A percentile compares a stretch with the other conserved stretches of the same genome.
These are phyloP conservation scores for Ceratocystis destructans DNA, from an alignment of 2,329 filamentous ascomycete species.

Conservation along the genomic window DNA sequence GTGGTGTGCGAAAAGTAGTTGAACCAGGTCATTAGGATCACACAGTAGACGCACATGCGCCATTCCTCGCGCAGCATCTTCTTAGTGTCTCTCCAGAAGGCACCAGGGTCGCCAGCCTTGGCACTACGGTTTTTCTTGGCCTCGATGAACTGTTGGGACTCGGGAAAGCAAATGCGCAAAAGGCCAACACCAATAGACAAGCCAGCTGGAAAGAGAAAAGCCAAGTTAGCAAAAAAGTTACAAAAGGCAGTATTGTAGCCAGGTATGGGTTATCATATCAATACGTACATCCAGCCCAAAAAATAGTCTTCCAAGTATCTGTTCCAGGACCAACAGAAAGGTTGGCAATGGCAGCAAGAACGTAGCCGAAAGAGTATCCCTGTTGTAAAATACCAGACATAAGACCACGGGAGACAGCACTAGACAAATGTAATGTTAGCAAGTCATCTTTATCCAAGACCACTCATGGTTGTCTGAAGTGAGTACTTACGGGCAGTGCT, in stretches of 20 bases:
- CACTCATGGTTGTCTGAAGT: too few relatives aligned
- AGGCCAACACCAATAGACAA: slow-evolving; percentile 56
- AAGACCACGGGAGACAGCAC: slow-evolving; percentile 50
- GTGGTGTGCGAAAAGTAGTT: slow-evolving; percentile 66
- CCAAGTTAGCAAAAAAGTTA: slow-evolving; percentile 10
- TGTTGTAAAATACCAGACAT: slow-evolving; percentile 67
- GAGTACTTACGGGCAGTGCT: slow-evolving; percentile 53
- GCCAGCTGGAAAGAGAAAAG: slow-evolving; percentile 32
- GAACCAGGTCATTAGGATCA: slow-evolving; percentile 67
- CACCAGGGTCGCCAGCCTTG: slow-evolving; percentile 24
- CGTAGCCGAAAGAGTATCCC: slow-evolving; percentile 68
- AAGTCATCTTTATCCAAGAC: slow-evolving; percentile 9
- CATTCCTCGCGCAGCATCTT: slow-evolving; percentile 56
- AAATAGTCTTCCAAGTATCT: slow-evolving; percentile 60
- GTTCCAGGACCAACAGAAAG: slow-evolving; percentile 52
- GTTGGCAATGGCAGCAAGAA: slow-evolving; percentile 62
- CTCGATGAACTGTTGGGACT: slow-evolving; percentile 61
- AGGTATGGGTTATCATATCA: slow-evolving; percentile 17
- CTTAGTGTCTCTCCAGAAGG: slow-evolving; percentile 57
- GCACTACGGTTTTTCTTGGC: slow-evolving; percentile 39
- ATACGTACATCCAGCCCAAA: slow-evolving; percentile 48
- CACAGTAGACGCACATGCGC: slow-evolving; percentile 64
- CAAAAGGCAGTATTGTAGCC: too few relatives aligned
- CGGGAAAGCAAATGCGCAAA: slow-evolving; percentile 54
- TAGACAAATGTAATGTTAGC: slow-evolving; percentile 26